phyloP scores from a whole-genome alignment of 306 rosid species.

The Quercus wislizeni region DNA sequence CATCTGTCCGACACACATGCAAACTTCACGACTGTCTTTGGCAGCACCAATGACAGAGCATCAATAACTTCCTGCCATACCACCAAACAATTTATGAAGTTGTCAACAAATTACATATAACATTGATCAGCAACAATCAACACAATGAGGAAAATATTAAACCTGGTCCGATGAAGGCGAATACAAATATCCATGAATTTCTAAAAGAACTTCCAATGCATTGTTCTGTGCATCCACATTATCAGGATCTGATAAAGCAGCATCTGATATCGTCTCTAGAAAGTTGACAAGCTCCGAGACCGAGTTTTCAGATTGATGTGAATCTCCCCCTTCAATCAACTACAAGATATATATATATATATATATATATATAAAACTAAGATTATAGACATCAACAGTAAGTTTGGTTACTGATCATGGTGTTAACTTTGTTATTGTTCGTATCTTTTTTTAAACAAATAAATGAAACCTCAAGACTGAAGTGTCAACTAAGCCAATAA shows the following conservation, averaged over 20 bases:
- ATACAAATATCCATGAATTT: slow-evolving; percentile 42
- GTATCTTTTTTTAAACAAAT: not conserved
- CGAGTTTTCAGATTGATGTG: slow-evolving; percentile 33
- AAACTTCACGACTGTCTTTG: slow-evolving; percentile 70
- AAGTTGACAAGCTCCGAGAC: slow-evolving; percentile 46
- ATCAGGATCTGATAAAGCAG: slow-evolving; percentile 42
- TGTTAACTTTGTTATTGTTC: not conserved
- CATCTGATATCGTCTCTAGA: slow-evolving; percentile 56
- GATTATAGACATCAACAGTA: not conserved
- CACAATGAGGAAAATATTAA: not conserved
- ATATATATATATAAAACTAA: not conserved
- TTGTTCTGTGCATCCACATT: slow-evolving; percentile 34
- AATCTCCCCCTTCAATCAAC: slow-evolving; percentile 47
- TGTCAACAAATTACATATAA: not conserved
- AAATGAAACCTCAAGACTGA: too few species aligned
- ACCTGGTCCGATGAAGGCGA: slow-evolving; percentile 71
- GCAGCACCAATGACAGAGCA: slow-evolving; percentile 68
- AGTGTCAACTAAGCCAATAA: too few species aligned
- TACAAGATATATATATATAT: slow-evolving; percentile 2
- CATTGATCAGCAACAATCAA: not conserved
- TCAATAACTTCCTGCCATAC: slow-evolving; percentile 59
- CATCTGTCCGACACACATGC: slow-evolving; percentile 52
- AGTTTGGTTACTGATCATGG: not conserved
- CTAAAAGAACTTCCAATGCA: slow-evolving; percentile 50
- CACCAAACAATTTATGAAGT: slow-evolving; percentile 7